Evolutionary conservation across 306 rosid genomes (phyloP), one percentile per base, ranked within the genome.

Genomic region (Senna siamea): DNA sequence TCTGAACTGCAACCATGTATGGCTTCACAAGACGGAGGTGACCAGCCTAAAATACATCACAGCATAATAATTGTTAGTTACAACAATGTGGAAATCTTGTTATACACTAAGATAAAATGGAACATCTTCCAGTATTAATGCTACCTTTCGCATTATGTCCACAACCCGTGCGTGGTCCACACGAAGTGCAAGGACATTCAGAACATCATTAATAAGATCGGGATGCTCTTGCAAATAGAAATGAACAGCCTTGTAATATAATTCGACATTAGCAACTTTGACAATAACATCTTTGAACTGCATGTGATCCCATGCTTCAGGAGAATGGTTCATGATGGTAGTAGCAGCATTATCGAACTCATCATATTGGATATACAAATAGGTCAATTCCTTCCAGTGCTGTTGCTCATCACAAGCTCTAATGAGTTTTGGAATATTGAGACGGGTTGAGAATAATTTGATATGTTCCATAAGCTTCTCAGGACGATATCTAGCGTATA

Each of bases 261-360:
- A 74, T 77, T 95, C 99, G 81, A 95, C 99, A 70, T 89, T 95
- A 58, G 92, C 98, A 85, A 92, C 98, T 90, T 95, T 95, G 53
- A 87, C 98, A 9, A 89, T 65, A 63, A 95, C 98, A 73, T 95
- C 99, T 79, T 95, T 95, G 83, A 95, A 95, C 73, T 95, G 99
- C 99, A 95, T 90, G 96, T 95, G 99, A 81, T 95, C 99, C 99
- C 99, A 95, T 70, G 98, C 99, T 87, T 95, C 99, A 18, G 98
- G 99, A 71, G 99, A 92, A 79, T 95, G 99, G 81, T 95, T 95
- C 99, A 95, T 95, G 83, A 95, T 95, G 73, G 99, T 95, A 35
- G 99, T 86, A 61, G 98, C 99, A 74, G 99, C 99, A 86, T 95
- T 92, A 81, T 95, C 99, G 77, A 95, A 95, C 84, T 95, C 99